A percentile compares a stretch with the other conserved stretches of the same genome.
Evolutionary conservation across 805 yeast species (phyloP).

Genomic region (Torulaspora maleeae): DNA sequence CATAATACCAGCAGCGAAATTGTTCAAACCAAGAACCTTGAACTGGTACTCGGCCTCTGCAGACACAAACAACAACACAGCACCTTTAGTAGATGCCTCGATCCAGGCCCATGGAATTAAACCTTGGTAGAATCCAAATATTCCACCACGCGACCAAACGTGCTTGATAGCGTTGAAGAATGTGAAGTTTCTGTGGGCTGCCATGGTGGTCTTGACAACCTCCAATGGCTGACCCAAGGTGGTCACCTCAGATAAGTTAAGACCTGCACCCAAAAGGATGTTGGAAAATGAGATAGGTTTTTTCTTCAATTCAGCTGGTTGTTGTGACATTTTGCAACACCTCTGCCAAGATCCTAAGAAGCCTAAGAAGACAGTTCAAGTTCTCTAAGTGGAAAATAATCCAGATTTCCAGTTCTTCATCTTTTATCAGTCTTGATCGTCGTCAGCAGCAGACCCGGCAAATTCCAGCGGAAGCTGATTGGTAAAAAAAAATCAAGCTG

Average conservation of each 20-base stretch:
- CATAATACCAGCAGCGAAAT: slow-evolving; percentile 82
- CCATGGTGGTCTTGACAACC: slow-evolving; percentile 96
- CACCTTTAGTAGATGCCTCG: slow-evolving; percentile 99
- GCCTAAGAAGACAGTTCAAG: not conserved
- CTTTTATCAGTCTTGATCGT: not conserved
- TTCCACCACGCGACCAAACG: slow-evolving; percentile 93
- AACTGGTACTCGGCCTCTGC: slow-evolving; percentile 85
- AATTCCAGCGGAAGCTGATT: not conserved
- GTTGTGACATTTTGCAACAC: slow-evolving; percentile 8
- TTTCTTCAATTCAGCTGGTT: slow-evolving; percentile 47
- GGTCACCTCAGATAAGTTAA: slow-evolving; percentile 88
- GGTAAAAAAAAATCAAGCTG: not conserved
- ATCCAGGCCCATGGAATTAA: slow-evolving; percentile 99
- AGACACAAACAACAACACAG: slow-evolving; percentile 86
- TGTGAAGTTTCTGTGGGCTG: slow-evolving; percentile 79
- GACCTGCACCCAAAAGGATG: slow-evolving; percentile 87
- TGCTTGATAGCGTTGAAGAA: slow-evolving; percentile 62
- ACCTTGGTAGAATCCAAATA: slow-evolving; percentile 92
- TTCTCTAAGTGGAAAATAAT: too few species aligned
- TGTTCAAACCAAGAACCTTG: slow-evolving; percentile 56
- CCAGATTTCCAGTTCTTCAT: not conserved
- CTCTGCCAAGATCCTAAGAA: not conserved
- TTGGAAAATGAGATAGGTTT: slow-evolving; percentile 86
- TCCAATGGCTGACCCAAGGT: slow-evolving; percentile 96
- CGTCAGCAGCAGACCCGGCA: not conserved